Evolutionary conservation across 2,329 filamentous ascomycete genomes (phyloP), one percentile per base, ranked within the genome.

Genomic region (Talaromyces sp.): DNA sequence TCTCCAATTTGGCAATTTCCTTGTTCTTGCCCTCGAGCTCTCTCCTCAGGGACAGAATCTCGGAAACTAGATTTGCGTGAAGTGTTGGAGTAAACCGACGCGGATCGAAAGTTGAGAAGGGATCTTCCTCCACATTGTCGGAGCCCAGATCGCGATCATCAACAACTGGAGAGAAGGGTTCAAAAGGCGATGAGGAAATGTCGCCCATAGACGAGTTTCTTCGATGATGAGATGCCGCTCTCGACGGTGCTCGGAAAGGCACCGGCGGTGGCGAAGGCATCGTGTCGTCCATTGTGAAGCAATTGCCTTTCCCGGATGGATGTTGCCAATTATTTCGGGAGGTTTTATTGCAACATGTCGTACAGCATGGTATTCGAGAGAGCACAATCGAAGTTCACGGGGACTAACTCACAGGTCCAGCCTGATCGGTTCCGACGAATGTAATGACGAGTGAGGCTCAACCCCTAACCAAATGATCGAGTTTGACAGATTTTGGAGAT

Each of bases 81-180:
- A 99, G 77, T 0, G 92, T 97, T 1, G 94, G 94, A 0, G 94
- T 99, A 69, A 99, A 97, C 37, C 94, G 84, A 57, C 93, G 85
- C 2, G 94, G 91, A 69, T 99, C 94, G 31, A 97, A 79, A 21
- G 91, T 85, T 2, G 84, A 84, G 35, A 91, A 85, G 45, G 78
- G 84, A 62, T 93, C 88, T 22, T 73, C 62, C 43, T 67, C 57
- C 58, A 74, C 70, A 13, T 74, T 69, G 21, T 72, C 63, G 56
- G 65, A 64, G 63, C 74, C 69, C 57, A 68, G 68, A 64, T 70
- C 63, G 62, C 75, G 73, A 46, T 71, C 69, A 19, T 70, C 63
- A 61, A 75, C 73, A 41, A 70, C 70, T 17, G 69, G 69, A 46
- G 71, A 72, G 55, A 70, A 69, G 37, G 68, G 68, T 28, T 76